Evolutionary conservation across 2,329 filamentous ascomycete species (phyloP).

Genomic region (Diaporthe citri): DNA sequence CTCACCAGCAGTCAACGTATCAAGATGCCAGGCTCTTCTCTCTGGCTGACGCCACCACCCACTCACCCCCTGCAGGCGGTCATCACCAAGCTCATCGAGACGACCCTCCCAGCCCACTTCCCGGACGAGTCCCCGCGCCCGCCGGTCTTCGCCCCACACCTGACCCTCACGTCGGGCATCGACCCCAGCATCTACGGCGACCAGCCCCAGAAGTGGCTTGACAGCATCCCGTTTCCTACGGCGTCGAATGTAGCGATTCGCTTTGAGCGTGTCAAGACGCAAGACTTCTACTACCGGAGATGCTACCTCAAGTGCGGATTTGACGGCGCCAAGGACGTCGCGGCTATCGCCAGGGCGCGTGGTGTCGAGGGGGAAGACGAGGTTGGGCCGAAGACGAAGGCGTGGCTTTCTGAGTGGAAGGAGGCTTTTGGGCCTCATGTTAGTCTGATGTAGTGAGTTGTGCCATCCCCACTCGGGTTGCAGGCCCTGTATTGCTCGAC

Average conservation of each 20-base stretch:
- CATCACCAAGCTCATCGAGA: constrained; percentile 44
- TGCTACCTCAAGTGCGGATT: constrained; percentile 46
- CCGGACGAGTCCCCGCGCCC: constrained; percentile 42
- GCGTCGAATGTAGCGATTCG: constrained; percentile 38
- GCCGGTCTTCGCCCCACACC: constrained; percentile 46
- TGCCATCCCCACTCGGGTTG: neutral
- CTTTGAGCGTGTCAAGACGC: constrained; percentile 43
- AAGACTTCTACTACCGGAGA: constrained; percentile 48
- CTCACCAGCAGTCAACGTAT: neutral
- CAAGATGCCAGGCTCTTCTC: constrained; percentile 50
- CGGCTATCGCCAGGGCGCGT: constrained; percentile 45
- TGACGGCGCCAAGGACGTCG: constrained; percentile 44
- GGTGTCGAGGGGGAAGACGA: constrained; percentile 44
- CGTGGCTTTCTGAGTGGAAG: constrained; percentile 47
- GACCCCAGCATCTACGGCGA: constrained; percentile 42
- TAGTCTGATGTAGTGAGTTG: constrained; percentile 51
- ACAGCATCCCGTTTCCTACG: constrained; percentile 43
- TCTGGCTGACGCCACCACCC: constrained; percentile 49
- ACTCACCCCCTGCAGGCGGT: constrained; percentile 44
- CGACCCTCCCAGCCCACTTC: constrained; percentile 45
- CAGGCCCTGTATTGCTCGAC: too few relatives aligned
- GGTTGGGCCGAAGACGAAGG: constrained; percentile 42
- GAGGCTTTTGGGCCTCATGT: constrained; percentile 49
- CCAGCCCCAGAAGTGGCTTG: constrained; percentile 48
- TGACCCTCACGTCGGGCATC: constrained; percentile 49